A percentile compares a stretch with the other conserved stretches of the same genome.
Evolutionary conservation across 2,329 filamentous ascomycete species (phyloP).

Genomic region (Alternaria postmessia): DNA sequence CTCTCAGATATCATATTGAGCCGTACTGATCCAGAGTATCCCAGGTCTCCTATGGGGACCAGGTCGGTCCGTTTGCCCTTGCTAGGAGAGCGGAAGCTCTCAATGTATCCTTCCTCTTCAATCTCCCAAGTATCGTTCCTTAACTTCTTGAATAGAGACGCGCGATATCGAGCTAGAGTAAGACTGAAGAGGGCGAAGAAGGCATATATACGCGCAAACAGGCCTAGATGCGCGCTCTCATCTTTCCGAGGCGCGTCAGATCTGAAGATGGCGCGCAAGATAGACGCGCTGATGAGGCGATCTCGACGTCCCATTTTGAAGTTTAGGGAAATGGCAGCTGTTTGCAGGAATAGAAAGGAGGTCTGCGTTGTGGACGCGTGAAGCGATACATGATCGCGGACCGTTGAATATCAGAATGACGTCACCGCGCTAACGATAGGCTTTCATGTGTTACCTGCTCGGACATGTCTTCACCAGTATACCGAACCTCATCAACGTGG

Average conservation of each 20-base stretch:
- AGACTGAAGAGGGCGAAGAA: constrained; percentile 65
- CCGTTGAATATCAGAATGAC: constrained; percentile 13
- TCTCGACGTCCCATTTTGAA: constrained; percentile 47
- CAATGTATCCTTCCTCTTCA: constrained; percentile 62
- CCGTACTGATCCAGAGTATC: constrained; percentile 73
- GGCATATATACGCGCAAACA: constrained; percentile 57
- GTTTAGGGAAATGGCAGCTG: not conserved
- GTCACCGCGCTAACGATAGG: constrained; percentile 14
- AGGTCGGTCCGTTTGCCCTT: constrained; percentile 55
- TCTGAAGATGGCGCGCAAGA: constrained; percentile 48
- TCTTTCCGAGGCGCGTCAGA: constrained; percentile 27
- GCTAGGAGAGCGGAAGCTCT: constrained; percentile 59
- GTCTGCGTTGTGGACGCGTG: constrained; percentile 1
- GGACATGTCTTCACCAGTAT: not conserved
- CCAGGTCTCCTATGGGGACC: constrained; percentile 70
- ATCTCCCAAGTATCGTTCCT: constrained; percentile 63
- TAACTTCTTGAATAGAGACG: constrained; percentile 60
- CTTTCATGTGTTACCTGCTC: not conserved
- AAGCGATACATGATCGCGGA: constrained; percentile 1
- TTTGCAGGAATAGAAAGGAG: constrained; percentile 7
- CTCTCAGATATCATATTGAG: not conserved
- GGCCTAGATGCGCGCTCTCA: constrained; percentile 29
- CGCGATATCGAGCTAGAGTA: constrained; percentile 57
- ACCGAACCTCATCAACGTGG: not conserved
- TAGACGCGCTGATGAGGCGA: constrained; percentile 49